phyloP scores from a whole-genome alignment of 805 yeast species.

The Candida berthetii region DNA sequence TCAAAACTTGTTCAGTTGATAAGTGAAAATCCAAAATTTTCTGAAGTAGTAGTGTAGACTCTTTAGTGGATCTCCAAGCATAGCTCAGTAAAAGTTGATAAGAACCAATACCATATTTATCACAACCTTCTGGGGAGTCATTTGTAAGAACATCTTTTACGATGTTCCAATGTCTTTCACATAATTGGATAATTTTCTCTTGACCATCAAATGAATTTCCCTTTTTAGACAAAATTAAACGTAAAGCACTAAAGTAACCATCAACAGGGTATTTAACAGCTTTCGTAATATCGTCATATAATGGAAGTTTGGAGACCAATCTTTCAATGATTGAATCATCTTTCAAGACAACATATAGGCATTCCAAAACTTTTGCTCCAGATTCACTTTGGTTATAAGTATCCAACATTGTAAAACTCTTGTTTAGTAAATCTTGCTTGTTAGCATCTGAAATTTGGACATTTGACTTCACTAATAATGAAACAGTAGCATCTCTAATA shows the following conservation, averaged over 20 bases:
- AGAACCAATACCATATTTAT: slow-evolving; percentile 33
- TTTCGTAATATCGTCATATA: slow-evolving; percentile 26
- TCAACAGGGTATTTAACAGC: slow-evolving; percentile 55
- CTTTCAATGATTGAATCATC: slow-evolving; percentile 22
- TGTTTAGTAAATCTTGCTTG: slow-evolving; percentile 11
- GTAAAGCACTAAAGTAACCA: slow-evolving; percentile 62
- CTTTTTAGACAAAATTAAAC: slow-evolving; percentile 32
- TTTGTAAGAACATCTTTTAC: slow-evolving; percentile 45
- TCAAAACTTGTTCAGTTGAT: slow-evolving; percentile 14
- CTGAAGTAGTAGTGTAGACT: slow-evolving; percentile 53
- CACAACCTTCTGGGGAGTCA: slow-evolving; percentile 67
- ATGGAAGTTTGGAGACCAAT: slow-evolving; percentile 28
- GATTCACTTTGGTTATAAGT: slow-evolving; percentile 62
- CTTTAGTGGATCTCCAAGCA: slow-evolving; percentile 82
- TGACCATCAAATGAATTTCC: slow-evolving; percentile 8
- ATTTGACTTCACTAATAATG: slow-evolving; percentile 30
- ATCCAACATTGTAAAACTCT: slow-evolving; percentile 33
- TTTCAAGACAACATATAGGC: slow-evolving; percentile 36
- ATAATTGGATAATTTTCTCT: slow-evolving; percentile 8
- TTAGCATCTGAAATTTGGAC: slow-evolving; percentile 5
- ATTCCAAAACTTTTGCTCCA: slow-evolving; percentile 61
- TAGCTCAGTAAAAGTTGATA: slow-evolving; percentile 53
- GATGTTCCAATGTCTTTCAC: slow-evolving; percentile 25
- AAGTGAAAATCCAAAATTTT: slow-evolving; percentile 30
- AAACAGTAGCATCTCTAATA: slow-evolving; percentile 48